Evolutionary conservation across 331 rosid genomes (phyloP).

Genomic region (Quercus tomentella): DNA sequence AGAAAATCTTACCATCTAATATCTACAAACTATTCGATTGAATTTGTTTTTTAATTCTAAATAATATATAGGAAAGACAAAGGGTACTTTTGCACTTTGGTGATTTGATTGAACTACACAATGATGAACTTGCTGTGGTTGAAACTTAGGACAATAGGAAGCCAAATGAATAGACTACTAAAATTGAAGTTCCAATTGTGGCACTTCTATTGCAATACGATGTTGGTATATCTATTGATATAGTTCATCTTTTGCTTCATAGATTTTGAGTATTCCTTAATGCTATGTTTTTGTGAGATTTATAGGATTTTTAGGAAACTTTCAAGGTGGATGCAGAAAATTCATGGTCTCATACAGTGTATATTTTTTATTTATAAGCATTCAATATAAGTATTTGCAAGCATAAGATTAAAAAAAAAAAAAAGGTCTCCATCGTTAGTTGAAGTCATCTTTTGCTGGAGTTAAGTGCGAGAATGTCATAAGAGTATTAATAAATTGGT

Average conservation of each 20-base stretch:
- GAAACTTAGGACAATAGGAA: constrained; percentile 97
- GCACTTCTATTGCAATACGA: constrained; percentile 69
- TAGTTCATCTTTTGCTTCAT: not conserved
- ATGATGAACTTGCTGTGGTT: constrained; percentile 72
- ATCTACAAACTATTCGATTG: not conserved
- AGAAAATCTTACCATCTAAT: too few relatives aligned
- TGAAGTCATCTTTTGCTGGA: too few relatives aligned
- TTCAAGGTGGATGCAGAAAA: constrained; percentile 88
- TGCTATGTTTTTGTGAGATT: not conserved
- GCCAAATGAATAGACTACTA: constrained; percentile 70
- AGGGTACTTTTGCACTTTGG: constrained; percentile 62
- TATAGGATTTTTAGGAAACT: constrained; percentile 18
- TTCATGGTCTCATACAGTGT: constrained; percentile 57
- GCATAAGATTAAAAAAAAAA: too few relatives aligned
- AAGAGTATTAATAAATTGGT: too few relatives aligned
- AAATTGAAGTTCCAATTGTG: constrained; percentile 67
- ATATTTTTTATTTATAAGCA: too few relatives aligned
- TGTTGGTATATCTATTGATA: constrained; percentile 56
- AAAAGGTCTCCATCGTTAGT: too few relatives aligned
- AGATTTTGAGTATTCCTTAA: not conserved
- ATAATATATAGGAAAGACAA: constrained; percentile 58
- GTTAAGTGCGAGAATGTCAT: too few relatives aligned
- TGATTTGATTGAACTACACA: constrained; percentile 71
- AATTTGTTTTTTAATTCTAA: not conserved
- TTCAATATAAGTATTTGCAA: too few relatives aligned